Conservation (phyloP, 2,329 filamentous ascomycete species). For the Alternaria brassicae region DNA sequence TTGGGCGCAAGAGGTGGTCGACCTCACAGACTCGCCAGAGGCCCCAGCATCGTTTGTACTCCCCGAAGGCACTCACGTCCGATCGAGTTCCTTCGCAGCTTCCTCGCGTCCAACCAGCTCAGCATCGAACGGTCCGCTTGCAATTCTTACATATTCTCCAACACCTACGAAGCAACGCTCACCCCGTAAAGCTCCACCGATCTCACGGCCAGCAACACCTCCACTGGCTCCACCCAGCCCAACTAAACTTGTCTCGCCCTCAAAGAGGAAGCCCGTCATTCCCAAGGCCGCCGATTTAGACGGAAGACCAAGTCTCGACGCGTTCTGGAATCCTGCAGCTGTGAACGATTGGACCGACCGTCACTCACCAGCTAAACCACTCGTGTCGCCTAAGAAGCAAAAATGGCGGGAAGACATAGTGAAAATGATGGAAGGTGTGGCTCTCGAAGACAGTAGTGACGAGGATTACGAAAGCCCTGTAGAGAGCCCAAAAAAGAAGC, state of each 20-base stretch:
- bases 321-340: constrained; percentile 48
- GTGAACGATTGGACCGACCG: constrained; percentile 49
- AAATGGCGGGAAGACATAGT: constrained; percentile 42
- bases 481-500: constrained; percentile 28
- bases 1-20: constrained; percentile 44
- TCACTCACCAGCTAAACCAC: constrained; percentile 46
- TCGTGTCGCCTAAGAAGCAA: constrained; percentile 47
- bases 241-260: constrained; percentile 47
- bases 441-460: constrained; percentile 35
- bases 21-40: constrained; percentile 41
- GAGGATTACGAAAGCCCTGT: constrained; percentile 29
- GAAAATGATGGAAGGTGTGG: constrained; percentile 36
- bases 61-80: constrained; percentile 27
- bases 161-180: constrained; percentile 45
- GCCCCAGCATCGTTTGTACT: constrained; percentile 28
- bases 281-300: constrained; percentile 37
- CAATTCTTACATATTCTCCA: constrained; percentile 46
- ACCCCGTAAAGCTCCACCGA: constrained; percentile 43
- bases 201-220: constrained; percentile 43
- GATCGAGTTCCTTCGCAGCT: constrained; percentile 34
- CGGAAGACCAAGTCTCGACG: constrained; percentile 46
- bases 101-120: constrained; percentile 43
- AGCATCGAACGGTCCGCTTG: constrained; percentile 31
- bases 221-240: constrained; percentile 37
- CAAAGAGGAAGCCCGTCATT: constrained; percentile 44